A percentile compares a stretch with the other conserved stretches of the same genome.
Evolutionary conservation across 768 basidiomycete genomes (phyloP).

Genomic region (Boletus rubroflammeus): DNA sequence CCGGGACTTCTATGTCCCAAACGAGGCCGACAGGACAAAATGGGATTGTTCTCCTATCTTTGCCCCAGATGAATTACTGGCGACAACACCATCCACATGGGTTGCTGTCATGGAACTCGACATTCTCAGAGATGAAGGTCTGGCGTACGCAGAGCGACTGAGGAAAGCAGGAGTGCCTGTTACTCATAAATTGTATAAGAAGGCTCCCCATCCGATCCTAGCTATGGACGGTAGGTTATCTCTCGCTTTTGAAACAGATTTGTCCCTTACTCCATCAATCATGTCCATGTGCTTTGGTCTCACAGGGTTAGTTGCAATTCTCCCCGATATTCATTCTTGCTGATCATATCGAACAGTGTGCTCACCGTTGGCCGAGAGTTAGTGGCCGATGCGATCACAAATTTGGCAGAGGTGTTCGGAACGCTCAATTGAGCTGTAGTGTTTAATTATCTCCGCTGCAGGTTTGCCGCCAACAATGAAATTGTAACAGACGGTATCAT

Average conservation of each 20-base stretch:
- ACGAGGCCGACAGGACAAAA: slow-evolving; percentile 52
- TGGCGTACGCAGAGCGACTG: slow-evolving; percentile 60
- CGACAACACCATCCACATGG: slow-evolving; percentile 56
- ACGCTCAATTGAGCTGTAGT: slow-evolving; percentile 3
- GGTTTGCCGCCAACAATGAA: neutral
- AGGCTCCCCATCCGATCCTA: slow-evolving; percentile 70
- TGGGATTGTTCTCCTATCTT: slow-evolving; percentile 75
- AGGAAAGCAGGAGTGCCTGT: slow-evolving; percentile 49
- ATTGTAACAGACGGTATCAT: neutral
- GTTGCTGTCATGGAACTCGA: slow-evolving; percentile 66
- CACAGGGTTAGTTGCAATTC: slow-evolving; percentile 21
- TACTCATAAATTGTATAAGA: slow-evolving; percentile 55
- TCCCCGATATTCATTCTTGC: neutral
- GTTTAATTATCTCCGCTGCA: neutral
- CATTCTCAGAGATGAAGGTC: slow-evolving; percentile 65
- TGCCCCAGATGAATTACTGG: slow-evolving; percentile 55
- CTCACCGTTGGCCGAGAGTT: slow-evolving; percentile 36
- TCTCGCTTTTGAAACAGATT: neutral
- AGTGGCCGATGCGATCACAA: slow-evolving; percentile 36
- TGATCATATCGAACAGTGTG: slow-evolving; percentile 30
- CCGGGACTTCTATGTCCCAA: slow-evolving; percentile 63
- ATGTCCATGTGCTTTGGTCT: neutral
- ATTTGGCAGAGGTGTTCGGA: slow-evolving; percentile 33
- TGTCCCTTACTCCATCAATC: neutral
- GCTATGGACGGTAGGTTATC: slow-evolving; percentile 62